Evolutionary conservation across 1,139 yeast species (phyloP), one percentile per base, ranked within the genome.

Genomic region (Pichia inconspicua): DNA sequence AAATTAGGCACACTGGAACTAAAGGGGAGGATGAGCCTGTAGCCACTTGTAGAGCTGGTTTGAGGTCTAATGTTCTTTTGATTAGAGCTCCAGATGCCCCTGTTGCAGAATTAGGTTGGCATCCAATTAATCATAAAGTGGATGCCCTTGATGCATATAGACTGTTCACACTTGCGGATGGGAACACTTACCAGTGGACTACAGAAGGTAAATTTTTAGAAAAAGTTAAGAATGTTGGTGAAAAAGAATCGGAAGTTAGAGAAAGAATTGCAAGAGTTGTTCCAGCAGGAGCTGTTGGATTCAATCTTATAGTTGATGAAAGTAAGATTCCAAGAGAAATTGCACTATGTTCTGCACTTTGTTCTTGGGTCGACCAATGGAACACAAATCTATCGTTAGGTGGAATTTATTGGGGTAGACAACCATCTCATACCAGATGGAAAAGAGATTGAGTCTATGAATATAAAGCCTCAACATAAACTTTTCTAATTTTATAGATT

Each of bases 301-400:
- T 79, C 61, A 75, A 77, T 22, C 61, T 81, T 41, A 64, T 63
- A 48, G 67, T 80, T 30, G 83, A 80, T 59, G 80, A 76, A 56
- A 50, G 72, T 30, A 74, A 77, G 57, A 73, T 80, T 40, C 71
- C 78, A 10, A 63, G 73, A 42, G 83, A 78, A 54, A 58, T 81
- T 65, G 85, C 82, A 1, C 59, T 80, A 32, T 67, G 79, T 36
- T 74, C 82, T 6, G 84, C 84, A 2, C 66, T 80, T 56, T 74
- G 79, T 54, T 77, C 82, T 42, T 74, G 68, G 59, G 73, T 80
- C 50, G 86, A 80, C 57, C 84, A 80, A 54, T 80, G 86, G 86
- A 80, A 77, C 58, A 80, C 85, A 17, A 67, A 69, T 53, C 62
- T 75, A 43, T 77, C 76, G 31, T 75, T 78, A 35, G 84, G 85